Conservation (phyloP, 495 filamentous ascomycete species). For the Aspergillus olivimuriae region DNA sequence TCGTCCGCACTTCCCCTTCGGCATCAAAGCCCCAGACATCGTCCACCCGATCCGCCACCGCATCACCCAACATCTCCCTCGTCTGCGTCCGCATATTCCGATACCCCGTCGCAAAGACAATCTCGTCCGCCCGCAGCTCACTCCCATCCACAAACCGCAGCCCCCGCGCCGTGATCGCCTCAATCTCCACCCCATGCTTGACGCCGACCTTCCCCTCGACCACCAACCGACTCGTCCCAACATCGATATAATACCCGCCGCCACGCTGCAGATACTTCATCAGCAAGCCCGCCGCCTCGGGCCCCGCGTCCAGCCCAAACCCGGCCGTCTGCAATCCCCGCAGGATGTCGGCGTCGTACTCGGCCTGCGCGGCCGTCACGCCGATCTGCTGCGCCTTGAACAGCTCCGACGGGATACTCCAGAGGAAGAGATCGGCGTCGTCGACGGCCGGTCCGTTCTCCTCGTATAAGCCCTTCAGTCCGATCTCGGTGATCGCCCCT, state of each 20-base stretch:
- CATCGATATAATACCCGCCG: conserved; percentile 79
- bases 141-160: conserved; percentile 62
- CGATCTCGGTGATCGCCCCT: conserved; percentile 44
- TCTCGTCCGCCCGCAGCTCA: conserved; percentile 67
- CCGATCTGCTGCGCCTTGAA: conserved; percentile 54
- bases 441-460: conserved; percentile 51
- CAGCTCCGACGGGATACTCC: conserved; percentile 48
- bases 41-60: conserved; percentile 55
- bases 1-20: conserved; percentile 66
- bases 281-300: conserved; percentile 57
- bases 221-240: conserved; percentile 63
- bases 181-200: conserved; percentile 63
- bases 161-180: conserved; percentile 51
- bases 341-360: conserved; percentile 42
- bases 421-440: conserved; percentile 56
- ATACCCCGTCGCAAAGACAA: conserved; percentile 81
- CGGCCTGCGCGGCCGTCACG: conserved; percentile 37
- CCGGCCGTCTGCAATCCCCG: conserved; percentile 60
- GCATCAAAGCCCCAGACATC: conserved; percentile 75
- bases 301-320: conserved; percentile 63
- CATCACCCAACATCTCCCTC: conserved; percentile 61
- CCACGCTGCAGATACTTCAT: conserved; percentile 72
- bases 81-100: conserved; percentile 64
- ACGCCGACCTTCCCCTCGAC: conserved; percentile 69
- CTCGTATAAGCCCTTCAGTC: conserved; percentile 54